Evolutionary conservation across 2,329 filamentous ascomycete species (phyloP).

Genomic region (Paecilomyces dactylethromorphus): DNA sequence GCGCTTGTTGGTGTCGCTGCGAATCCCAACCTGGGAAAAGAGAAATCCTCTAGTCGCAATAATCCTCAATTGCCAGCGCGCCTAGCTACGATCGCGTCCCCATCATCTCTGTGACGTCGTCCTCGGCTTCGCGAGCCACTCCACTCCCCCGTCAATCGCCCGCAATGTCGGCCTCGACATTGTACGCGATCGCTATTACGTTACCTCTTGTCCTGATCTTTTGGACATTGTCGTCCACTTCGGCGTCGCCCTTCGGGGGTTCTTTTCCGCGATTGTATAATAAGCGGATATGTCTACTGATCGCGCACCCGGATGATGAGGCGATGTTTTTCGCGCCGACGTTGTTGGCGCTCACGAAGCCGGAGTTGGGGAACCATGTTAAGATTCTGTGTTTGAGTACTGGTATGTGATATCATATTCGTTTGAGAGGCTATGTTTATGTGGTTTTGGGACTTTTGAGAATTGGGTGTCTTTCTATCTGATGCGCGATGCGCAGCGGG

Average conservation of each 20-base stretch:
- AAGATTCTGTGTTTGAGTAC: constrained; percentile 91
- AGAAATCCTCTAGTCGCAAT: too few relatives aligned
- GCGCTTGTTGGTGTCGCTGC: background rate
- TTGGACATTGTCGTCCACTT: constrained; percentile 35
- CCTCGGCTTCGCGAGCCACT: background rate
- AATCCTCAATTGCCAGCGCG: background rate
- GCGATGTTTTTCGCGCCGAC: constrained; percentile 98
- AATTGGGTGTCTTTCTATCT: background rate
- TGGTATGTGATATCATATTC: constrained; percentile 42
- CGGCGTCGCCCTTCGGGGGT: constrained; percentile 30
- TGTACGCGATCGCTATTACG: constrained; percentile 23
- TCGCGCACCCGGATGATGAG: constrained; percentile 96
- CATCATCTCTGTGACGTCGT: background rate
- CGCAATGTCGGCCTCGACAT: constrained; percentile 8
- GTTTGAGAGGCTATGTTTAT: background rate
- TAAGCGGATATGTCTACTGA: constrained; percentile 85
- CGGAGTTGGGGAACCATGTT: constrained; percentile 77
- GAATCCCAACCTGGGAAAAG: background rate
- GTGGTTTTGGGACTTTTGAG: background rate
- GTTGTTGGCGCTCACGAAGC: constrained; percentile 73
- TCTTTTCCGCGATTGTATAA: constrained; percentile 59
- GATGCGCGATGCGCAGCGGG: background rate
- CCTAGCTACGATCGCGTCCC: background rate
- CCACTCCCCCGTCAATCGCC: background rate
- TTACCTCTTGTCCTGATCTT: constrained; percentile 38